Conservation (phyloP, 2,329 filamentous ascomycete genomes). For the Fusarium brachygibbosum region DNA sequence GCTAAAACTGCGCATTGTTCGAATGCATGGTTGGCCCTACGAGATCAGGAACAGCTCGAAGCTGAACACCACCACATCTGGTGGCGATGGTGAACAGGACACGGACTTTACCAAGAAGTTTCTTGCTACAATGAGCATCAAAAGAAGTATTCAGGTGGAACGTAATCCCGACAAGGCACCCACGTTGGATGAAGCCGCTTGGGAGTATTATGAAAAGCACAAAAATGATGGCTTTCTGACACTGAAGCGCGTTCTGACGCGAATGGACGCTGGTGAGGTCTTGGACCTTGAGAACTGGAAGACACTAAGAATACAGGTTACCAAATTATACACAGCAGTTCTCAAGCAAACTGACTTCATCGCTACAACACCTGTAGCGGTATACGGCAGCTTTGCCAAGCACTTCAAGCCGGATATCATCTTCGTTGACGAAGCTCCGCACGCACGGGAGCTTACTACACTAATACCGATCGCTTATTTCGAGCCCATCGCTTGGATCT, state of each 20-base stretch:
- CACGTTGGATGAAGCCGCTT: conserved; percentile 60
- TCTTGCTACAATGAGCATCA: conserved; percentile 47
- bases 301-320: conserved; percentile 51
- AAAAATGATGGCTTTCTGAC: conserved; percentile 51
- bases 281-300: conserved; percentile 49
- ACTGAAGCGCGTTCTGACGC: conserved; percentile 56
- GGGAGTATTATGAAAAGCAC: conserved; percentile 56
- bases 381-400: conserved; percentile 54
- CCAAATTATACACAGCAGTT: conserved; percentile 56
- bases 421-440: conserved; percentile 80
- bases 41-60: conserved; percentile 53
- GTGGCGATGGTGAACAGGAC: neutral
- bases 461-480: conserved; percentile 61
- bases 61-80: conserved; percentile 42
- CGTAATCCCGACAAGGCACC: conserved; percentile 51
- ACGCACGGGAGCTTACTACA: conserved; percentile 61
- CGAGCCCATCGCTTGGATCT: conserved; percentile 59
- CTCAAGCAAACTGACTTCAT: conserved; percentile 59
- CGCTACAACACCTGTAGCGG: conserved; percentile 62
- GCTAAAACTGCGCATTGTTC: conserved; percentile 53
- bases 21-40: conserved; percentile 59
- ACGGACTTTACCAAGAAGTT: conserved; percentile 56
- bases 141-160: conserved; percentile 23
- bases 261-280: conserved; percentile 49
- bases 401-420: conserved; percentile 85